Evolutionary conservation across 139 green algal genomes (phyloP).

Genomic region (Yamagishiella unicocca): DNA sequence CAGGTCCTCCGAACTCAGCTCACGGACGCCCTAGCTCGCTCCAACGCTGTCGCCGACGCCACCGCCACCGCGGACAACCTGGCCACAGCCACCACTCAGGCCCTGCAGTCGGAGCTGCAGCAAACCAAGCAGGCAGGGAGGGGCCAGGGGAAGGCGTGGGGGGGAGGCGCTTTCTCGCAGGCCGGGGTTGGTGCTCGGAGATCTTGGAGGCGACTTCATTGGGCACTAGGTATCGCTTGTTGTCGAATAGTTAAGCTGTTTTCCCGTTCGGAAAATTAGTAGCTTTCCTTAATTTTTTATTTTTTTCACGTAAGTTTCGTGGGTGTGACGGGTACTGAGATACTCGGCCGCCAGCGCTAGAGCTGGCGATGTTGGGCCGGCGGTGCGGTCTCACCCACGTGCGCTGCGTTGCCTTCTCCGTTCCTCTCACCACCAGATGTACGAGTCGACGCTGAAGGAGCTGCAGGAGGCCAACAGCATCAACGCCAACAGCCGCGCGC

Average conservation of each 20-base stretch:
- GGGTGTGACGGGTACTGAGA: no score
- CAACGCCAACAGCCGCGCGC: constrained; percentile 35
- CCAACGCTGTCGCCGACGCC: constrained; percentile 30
- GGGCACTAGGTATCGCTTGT: no score
- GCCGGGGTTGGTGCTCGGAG: no score
- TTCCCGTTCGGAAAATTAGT: no score
- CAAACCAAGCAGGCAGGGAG: constrained; percentile 33
- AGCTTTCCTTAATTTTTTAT: no score
- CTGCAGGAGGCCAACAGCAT: constrained; percentile 35
- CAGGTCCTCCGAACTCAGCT: constrained; percentile 34
- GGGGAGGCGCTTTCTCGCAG: neutral
- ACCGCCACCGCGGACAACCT: constrained; percentile 9
- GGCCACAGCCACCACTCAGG: constrained; percentile 3
- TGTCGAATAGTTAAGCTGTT: no score
- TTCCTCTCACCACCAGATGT: constrained; percentile 5
- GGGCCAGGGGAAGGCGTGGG: neutral
- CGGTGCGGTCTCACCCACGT: no score
- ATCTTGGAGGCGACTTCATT: no score
- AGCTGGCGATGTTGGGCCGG: no score
- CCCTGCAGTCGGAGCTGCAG: constrained; percentile 24
- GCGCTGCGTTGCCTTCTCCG: neutral
- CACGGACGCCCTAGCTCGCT: neutral
- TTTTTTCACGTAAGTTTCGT: no score
- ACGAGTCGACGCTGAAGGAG: constrained; percentile 22
- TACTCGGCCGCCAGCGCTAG: no score